Percentiles rank a stretch among this genome's conserved stretches.
These are phyloP conservation scores for Saccharomyces hybrid DNA, from an alignment of 1,139 yeast species.

Conservation along the genomic window DNA sequence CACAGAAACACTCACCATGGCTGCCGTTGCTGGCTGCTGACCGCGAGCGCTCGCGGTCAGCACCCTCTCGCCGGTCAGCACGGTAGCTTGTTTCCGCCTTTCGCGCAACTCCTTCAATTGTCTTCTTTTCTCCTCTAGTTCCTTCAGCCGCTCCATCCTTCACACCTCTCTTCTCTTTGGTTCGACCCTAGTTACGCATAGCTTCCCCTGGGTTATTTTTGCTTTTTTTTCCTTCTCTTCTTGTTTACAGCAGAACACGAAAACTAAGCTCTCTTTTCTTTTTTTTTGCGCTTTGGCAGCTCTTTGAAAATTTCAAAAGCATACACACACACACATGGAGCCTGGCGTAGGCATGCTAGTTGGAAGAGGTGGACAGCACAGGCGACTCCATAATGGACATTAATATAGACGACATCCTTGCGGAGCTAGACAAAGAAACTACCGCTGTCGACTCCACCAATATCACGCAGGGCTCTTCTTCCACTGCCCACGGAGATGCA, in stretches of 20 bases:
- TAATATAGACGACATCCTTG: conserved; percentile 62
- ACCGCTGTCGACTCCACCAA: conserved; percentile 25
- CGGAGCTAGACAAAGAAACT: conserved; percentile 47
- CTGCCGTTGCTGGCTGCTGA: neutral
- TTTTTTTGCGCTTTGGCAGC: neutral
- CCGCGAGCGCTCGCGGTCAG: neutral
- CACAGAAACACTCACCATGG: conserved; percentile 11
- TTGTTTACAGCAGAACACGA: neutral
- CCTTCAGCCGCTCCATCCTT: conserved; percentile 17
- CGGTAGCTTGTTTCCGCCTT: conserved; percentile 10
- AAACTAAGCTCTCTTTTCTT: neutral
- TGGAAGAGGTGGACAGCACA: neutral
- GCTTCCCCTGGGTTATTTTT: neutral
- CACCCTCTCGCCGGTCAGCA: conserved; percentile 2
- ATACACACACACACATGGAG: neutral
- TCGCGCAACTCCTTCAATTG: conserved; percentile 19
- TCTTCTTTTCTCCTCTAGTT: conserved; percentile 19
- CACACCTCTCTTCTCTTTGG: neutral
- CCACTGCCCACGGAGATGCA: conserved; percentile 1
- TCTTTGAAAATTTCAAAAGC: neutral
- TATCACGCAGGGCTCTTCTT: conserved; percentile 7
- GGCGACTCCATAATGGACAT: conserved; percentile 31
- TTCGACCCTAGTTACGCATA: neutral
- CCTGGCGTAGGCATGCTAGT: neutral
- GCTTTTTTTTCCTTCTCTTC: neutral